Percentiles rank a stretch among this genome's conserved stretches.
Conservation (phyloP, 352 stramenopile species). For the Plasmopara muralis region DNA sequence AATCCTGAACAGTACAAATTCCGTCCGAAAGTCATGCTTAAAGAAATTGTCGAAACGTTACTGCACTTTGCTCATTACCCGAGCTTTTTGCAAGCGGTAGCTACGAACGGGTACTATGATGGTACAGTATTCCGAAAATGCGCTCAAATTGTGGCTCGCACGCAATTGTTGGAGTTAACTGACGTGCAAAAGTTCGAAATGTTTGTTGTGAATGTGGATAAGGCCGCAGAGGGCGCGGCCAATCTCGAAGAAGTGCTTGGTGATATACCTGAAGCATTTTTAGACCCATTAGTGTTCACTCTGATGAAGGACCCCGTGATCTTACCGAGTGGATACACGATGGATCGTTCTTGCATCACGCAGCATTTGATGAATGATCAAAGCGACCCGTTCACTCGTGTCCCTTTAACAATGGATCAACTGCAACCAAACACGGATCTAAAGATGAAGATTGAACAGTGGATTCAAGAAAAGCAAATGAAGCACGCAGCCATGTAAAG, state of each 20-base stretch:
- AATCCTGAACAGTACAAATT: conserved; percentile 99
- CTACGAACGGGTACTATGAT: conserved; percentile 86
- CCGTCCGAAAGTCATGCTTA: conserved; percentile 95
- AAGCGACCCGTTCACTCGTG: conserved; percentile 95
- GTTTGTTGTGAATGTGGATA: conserved; percentile 54
- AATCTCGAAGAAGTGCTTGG: conserved; percentile 75
- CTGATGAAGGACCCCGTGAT: conserved; percentile 96
- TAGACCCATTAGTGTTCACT: conserved; percentile 92
- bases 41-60: conserved; percentile 94
- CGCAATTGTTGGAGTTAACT: conserved; percentile 43
- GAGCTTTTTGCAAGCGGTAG: conserved; percentile 89
- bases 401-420: conserved; percentile 72
- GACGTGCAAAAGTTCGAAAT: conserved; percentile 44
- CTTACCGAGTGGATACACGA: conserved; percentile 88
- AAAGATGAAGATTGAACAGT: conserved; percentile 63
- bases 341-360: conserved; percentile 93
- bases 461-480: conserved; percentile 36
- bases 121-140: conserved; percentile 66
- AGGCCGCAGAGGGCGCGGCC: conserved; percentile 35
- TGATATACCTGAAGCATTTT: conserved; percentile 94
- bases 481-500: conserved; percentile 15
- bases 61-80: conserved; percentile 89
- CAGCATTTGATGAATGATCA: conserved; percentile 96
- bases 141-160: conserved; percentile 55
- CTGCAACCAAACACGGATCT: conserved; percentile 53